A percentile compares a stretch with the other conserved stretches of the same genome.
Conservation (phyloP, 768 basidiomycete species). For the Pholiota microspora region DNA sequence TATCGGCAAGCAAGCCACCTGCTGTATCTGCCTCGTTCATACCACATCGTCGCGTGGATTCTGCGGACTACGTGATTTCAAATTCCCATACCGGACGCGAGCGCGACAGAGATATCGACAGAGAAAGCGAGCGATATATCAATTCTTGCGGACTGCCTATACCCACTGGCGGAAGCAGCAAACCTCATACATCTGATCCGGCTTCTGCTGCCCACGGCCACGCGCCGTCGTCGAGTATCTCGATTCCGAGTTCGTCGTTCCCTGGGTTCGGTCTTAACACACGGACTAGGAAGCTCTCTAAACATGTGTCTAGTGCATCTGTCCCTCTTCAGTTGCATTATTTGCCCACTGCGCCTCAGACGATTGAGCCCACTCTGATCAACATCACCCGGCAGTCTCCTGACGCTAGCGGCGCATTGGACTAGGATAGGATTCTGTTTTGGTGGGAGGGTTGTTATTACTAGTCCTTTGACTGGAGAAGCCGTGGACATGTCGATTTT, state of each 20-base stretch:
- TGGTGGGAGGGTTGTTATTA: too few relatives aligned
- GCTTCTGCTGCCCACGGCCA: background rate
- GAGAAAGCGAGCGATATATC: background rate
- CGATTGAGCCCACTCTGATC: background rate
- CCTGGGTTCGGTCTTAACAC: slow-evolving; percentile 3
- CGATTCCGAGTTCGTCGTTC: slow-evolving; percentile 5
- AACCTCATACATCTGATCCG: background rate
- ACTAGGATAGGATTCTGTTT: too few relatives aligned
- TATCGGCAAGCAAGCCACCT: slow-evolving; percentile 15
- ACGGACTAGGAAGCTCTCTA: slow-evolving; percentile 1
- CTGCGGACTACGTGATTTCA: background rate
- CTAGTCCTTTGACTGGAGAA: too few relatives aligned
- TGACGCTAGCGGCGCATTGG: too few relatives aligned
- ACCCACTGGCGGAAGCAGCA: background rate
- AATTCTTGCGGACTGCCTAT: background rate
- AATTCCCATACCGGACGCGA: background rate
- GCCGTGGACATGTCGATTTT: too few relatives aligned
- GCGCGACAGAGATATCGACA: background rate
- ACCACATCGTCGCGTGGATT: background rate
- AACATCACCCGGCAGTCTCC: background rate
- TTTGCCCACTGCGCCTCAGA: background rate
- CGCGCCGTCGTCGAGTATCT: slow-evolving; percentile 3
- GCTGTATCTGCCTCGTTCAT: slow-evolving; percentile 12
- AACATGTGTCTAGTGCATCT: background rate
- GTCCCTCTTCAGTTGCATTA: background rate